A percentile compares a stretch with the other conserved stretches of the same genome.
These are phyloP conservation scores for Colletotrichum endophyticum DNA, from an alignment of 2,329 filamentous ascomycete species.

Conservation along the genomic window DNA sequence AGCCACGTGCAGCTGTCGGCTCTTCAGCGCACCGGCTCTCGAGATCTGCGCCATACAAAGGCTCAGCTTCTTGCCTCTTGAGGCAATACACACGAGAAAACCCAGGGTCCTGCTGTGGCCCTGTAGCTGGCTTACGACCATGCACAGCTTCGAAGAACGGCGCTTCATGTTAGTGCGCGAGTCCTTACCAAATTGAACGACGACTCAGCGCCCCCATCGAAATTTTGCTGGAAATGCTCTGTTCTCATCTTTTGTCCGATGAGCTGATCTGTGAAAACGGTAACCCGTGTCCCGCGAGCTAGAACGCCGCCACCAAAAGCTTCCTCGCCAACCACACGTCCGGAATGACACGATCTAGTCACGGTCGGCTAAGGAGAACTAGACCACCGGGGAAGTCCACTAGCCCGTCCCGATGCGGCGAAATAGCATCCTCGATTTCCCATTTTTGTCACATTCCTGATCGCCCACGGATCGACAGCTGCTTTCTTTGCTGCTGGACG, in stretches of 20 bases:
- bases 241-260: neutral
- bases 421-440: neutral
- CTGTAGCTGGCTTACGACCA: neutral
- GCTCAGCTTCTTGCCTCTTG: neutral
- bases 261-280: slow-evolving; percentile 2
- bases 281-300: neutral
- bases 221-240: neutral
- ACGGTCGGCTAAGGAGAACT: neutral
- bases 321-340: neutral
- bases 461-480: neutral
- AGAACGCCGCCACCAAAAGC: neutral
- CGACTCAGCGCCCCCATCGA: neutral
- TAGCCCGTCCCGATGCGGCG: neutral
- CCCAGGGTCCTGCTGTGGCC: neutral
- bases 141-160: neutral
- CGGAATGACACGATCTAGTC: neutral
- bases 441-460: neutral
- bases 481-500: neutral
- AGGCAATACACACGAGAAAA: neutral
- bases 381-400: neutral
- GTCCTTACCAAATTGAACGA: neutral
- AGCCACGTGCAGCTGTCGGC: neutral
- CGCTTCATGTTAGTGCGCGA: neutral
- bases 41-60: neutral
- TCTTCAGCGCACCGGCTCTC: neutral